These are phyloP conservation scores for Lolium rigidum DNA, from an alignment of 176 grass and related monocot species.

Conservation along the genomic window DNA sequence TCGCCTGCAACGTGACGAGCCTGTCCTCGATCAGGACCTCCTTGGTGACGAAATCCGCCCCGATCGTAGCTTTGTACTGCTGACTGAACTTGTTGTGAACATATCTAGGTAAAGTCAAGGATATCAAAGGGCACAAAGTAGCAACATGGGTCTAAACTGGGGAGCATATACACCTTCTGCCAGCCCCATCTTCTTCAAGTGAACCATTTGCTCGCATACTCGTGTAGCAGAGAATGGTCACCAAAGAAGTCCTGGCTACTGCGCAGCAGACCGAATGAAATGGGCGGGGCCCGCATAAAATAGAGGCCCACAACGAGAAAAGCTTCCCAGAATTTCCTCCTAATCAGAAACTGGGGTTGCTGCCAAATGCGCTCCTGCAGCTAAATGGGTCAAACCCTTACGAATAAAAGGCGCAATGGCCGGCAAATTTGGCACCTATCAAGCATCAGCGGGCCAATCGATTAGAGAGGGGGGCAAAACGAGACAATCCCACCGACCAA, in stretches of 20 bases:
- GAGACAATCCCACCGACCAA: not conserved
- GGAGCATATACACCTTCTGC: not conserved
- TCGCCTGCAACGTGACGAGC: constrained; percentile 95
- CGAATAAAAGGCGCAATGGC: not conserved
- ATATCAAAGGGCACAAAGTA: constrained; percentile 32
- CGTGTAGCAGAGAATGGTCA: constrained; percentile 1
- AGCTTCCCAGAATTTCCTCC: not conserved
- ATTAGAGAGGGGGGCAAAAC: constrained; percentile 9
- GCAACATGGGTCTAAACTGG: not conserved
- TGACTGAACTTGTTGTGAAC: constrained; percentile 98
- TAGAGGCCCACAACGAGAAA: no score
- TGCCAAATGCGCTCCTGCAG: constrained; percentile 1
- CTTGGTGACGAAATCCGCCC: constrained; percentile 99
- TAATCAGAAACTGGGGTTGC: not conserved
- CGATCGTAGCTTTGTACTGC: constrained; percentile 99
- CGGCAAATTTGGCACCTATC: not conserved
- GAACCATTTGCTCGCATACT: not conserved
- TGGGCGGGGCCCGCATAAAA: no score
- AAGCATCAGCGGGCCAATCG: not conserved
- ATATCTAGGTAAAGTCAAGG: constrained; percentile 77
- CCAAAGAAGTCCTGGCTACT: not conserved
- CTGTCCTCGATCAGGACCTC: constrained; percentile 99
- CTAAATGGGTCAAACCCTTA: constrained; percentile 21
- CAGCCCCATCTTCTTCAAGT: not conserved
- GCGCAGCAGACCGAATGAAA: constrained; percentile 3